Percentiles rank a stretch among this genome's conserved stretches.
Conservation (phyloP, 371 early-diverging fungal species). For the Hamiltosporidium tvaerminnensis region DNA sequence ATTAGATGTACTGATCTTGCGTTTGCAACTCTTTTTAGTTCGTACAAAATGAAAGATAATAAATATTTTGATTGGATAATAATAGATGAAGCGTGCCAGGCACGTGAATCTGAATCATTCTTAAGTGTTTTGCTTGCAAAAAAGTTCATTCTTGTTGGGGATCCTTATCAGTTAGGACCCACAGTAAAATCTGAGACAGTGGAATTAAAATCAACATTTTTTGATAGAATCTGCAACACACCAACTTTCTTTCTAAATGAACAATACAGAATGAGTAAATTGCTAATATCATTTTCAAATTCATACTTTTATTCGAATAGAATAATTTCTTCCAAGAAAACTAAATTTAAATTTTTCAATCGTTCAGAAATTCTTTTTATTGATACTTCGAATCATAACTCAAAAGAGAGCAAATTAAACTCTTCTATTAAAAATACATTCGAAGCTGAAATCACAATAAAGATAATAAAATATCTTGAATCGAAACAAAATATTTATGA, state of each 20-base stretch:
- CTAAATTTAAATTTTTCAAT: no score
- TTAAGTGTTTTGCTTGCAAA: constrained; percentile 82
- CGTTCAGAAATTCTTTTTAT: constrained; percentile 56
- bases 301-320: constrained; percentile 90
- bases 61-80: constrained; percentile 67
- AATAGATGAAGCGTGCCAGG: constrained; percentile 90
- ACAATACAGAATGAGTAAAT: constrained; percentile 95
- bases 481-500: constrained; percentile 57
- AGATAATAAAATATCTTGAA: constrained; percentile 70
- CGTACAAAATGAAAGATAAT: no score
- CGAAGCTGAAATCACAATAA: constrained; percentile 69
- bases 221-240: constrained; percentile 77
- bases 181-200: constrained; percentile 80
- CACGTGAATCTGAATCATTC: constrained; percentile 84
- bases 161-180: constrained; percentile 93
- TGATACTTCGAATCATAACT: constrained; percentile 71
- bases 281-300: constrained; percentile 81
- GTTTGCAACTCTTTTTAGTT: no score
- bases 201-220: constrained; percentile 77
- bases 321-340: constrained; percentile 59
- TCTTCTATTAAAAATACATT: constrained; percentile 79
- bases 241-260: constrained; percentile 73
- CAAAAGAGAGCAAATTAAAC: constrained; percentile 80
- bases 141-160: constrained; percentile 87
- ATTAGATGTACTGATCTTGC: no score